Evolutionary conservation across 73 alveolate genomes (phyloP).

Genomic region (Tetrahymena borealis): DNA sequence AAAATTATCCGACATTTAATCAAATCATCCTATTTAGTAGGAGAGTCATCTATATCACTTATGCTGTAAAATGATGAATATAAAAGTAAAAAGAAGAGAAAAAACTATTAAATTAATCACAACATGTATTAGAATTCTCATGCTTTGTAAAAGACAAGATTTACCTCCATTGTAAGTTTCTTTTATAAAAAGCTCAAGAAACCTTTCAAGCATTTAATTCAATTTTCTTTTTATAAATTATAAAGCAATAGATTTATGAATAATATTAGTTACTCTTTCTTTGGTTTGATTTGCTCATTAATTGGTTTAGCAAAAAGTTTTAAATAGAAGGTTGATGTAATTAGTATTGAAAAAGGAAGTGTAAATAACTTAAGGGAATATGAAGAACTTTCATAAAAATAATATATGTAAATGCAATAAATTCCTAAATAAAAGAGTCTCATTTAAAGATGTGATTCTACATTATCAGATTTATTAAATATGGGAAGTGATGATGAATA

Average conservation of each 20-base stretch:
- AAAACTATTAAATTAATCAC: background rate
- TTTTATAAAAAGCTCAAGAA: background rate
- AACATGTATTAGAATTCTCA: background rate
- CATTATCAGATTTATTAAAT: background rate
- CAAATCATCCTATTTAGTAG: background rate
- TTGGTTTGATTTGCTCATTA: background rate
- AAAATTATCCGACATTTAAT: background rate
- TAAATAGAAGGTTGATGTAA: background rate
- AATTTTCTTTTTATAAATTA: background rate
- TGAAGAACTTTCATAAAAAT: background rate
- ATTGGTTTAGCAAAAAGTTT: background rate
- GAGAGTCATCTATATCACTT: background rate
- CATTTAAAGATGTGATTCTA: background rate
- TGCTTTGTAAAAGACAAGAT: background rate
- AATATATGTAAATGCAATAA: background rate
- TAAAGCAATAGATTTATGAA: background rate
- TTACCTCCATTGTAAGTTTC: background rate
- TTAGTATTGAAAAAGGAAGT: background rate
- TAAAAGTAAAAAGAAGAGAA: background rate
- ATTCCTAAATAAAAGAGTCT: background rate
- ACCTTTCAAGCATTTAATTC: too few species aligned
- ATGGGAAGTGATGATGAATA: background rate
- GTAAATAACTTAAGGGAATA: background rate
- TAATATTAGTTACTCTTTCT: background rate
- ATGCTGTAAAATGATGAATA: background rate